Evolutionary conservation across 2,329 filamentous ascomycete genomes (phyloP).

Genomic region (Ophiostoma piceae): DNA sequence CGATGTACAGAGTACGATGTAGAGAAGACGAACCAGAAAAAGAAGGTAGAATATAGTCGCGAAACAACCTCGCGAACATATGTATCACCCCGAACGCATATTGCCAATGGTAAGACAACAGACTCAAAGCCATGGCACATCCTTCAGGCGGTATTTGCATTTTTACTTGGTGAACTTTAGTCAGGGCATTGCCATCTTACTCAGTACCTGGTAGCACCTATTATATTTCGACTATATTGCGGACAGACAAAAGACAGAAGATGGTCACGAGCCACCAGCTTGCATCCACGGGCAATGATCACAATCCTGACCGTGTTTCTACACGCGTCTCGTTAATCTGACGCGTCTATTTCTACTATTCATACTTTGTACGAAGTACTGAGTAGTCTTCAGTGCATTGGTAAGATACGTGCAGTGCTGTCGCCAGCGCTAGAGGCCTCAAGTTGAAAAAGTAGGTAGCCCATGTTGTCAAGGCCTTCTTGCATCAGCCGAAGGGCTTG

Average conservation of each 20-base stretch:
- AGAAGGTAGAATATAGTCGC: background rate
- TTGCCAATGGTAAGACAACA: background rate
- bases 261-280: background rate
- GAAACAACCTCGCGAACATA: background rate
- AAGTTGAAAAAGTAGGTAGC: background rate
- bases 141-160: background rate
- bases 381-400: too few species aligned
- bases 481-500: background rate
- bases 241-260: background rate
- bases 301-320: background rate
- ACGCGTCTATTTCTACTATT: background rate
- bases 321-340: background rate
- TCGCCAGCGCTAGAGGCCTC: background rate
- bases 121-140: background rate
- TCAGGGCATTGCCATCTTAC: background rate
- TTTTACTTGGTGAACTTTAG: background rate
- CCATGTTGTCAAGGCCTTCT: background rate
- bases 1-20: background rate
- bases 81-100: background rate
- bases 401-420: background rate
- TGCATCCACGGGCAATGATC: background rate
- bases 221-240: constrained; percentile 4
- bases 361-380: background rate
- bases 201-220: background rate
- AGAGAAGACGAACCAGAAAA: background rate